phyloP scores from a whole-genome alignment of 371 early-diverging fungal species.

The Saksenaea oblongispora region DNA sequence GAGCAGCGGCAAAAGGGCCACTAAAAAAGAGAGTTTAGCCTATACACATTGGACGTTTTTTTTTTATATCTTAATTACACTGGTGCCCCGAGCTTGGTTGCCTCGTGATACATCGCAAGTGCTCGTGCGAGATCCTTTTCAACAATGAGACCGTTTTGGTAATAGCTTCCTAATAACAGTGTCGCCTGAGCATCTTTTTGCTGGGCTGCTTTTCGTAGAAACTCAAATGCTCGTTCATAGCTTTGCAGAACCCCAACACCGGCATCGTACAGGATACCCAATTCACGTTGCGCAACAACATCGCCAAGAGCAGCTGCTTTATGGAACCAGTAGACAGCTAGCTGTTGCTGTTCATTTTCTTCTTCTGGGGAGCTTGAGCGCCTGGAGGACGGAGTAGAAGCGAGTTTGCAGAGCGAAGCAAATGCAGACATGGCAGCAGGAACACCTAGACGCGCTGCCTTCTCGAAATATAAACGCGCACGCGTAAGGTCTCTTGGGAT shows the following conservation, averaged over 20 bases:
- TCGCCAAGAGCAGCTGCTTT: slow-evolving; percentile 49
- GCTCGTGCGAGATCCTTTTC: slow-evolving; percentile 62
- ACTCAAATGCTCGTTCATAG: slow-evolving; percentile 74
- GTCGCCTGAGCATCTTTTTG: slow-evolving; percentile 78
- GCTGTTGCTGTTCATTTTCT: slow-evolving; percentile 18
- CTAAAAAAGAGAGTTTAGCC: slow-evolving; percentile 11
- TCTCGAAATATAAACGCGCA: slow-evolving; percentile 33
- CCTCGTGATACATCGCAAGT: slow-evolving; percentile 28
- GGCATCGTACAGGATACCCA: slow-evolving; percentile 80
- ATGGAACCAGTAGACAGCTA: slow-evolving; percentile 44
- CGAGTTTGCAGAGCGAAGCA: slow-evolving; percentile 20
- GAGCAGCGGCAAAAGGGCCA: slow-evolving; percentile 30
- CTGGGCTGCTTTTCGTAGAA: slow-evolving; percentile 75
- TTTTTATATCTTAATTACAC: slow-evolving; percentile 20
- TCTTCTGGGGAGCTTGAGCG: not conserved
- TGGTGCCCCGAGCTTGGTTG: slow-evolving; percentile 23
- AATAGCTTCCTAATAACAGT: slow-evolving; percentile 57
- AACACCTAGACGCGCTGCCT: slow-evolving; percentile 39
- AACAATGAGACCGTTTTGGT: slow-evolving; percentile 42
- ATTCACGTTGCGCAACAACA: slow-evolving; percentile 69
- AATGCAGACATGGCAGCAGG: slow-evolving; percentile 37
- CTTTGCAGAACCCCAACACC: slow-evolving; percentile 64
- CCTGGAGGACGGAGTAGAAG: not conserved
- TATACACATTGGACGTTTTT: no score
- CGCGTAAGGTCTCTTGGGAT: slow-evolving; percentile 22